These are phyloP conservation scores for Ogataea neopini DNA, from an alignment of 805 yeast genomes.

Conservation along the genomic window DNA sequence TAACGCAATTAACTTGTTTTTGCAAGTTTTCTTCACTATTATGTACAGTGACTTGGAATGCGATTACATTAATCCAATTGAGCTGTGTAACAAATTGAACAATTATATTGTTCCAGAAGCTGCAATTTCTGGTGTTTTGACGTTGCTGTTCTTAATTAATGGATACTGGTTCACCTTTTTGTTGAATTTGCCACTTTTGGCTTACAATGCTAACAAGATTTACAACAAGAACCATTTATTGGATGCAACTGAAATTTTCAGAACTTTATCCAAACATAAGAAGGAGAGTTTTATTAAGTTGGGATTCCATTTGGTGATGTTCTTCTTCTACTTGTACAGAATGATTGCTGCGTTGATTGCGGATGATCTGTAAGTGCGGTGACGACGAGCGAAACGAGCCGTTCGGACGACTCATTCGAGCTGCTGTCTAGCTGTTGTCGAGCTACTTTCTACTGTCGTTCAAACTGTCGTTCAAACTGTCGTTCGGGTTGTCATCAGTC, in stretches of 20 bases:
- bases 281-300: slow-evolving; percentile 87
- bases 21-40: slow-evolving; percentile 93
- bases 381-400: too few relatives aligned
- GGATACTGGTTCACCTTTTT: slow-evolving; percentile 93
- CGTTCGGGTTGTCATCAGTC: too few relatives aligned
- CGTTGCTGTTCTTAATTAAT: slow-evolving; percentile 70
- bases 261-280: slow-evolving; percentile 91
- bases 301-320: slow-evolving; percentile 87
- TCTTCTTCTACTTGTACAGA: slow-evolving; percentile 93
- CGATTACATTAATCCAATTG: slow-evolving; percentile 97
- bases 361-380: slow-evolving; percentile 44
- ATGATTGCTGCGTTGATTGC: slow-evolving; percentile 92
- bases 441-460: too few relatives aligned
- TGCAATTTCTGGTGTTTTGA: slow-evolving; percentile 69
- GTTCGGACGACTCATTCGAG: too few relatives aligned
- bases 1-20: slow-evolving; percentile 84
- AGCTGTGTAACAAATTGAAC: slow-evolving; percentile 90
- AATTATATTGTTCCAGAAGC: slow-evolving; percentile 91
- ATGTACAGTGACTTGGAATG: slow-evolving; percentile 93
- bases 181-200: slow-evolving; percentile 79
- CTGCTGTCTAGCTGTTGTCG: too few relatives aligned
- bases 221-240: slow-evolving; percentile 77
- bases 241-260: slow-evolving; percentile 96
- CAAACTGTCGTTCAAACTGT: too few relatives aligned
- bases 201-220: slow-evolving; percentile 80